Percentiles rank a stretch among this genome's conserved stretches.
These are phyloP conservation scores for Jaltomata sinuosa DNA, from an alignment of 257 asterid genomes.

Conservation along the genomic window DNA sequence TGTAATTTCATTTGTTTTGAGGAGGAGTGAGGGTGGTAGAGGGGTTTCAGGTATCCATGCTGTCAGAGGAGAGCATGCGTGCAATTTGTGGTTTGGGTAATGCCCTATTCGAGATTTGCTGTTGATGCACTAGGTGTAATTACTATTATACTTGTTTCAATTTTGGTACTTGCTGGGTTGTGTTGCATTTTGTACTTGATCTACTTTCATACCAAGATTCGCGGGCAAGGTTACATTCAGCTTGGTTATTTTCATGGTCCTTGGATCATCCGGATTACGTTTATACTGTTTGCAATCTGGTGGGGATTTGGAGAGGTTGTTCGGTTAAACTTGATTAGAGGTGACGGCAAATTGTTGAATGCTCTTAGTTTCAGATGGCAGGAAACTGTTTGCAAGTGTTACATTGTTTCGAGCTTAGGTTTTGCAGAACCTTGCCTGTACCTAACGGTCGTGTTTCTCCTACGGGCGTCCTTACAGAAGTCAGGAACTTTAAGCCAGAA, in stretches of 20 bases:
- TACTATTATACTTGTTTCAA: constrained; percentile 59
- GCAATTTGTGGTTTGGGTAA: constrained; percentile 69
- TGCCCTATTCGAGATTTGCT: constrained; percentile 73
- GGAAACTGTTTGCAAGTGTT: constrained; percentile 68
- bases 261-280: constrained; percentile 58
- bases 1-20: constrained; percentile 2
- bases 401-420: constrained; percentile 76
- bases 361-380: constrained; percentile 56
- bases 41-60: constrained; percentile 45
- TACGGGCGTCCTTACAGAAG: constrained; percentile 67
- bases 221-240: constrained; percentile 30
- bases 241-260: constrained; percentile 73
- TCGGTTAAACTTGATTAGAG: constrained; percentile 49
- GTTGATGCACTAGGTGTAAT: constrained; percentile 91
- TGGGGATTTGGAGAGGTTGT: constrained; percentile 76
- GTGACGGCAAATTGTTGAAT: constrained; percentile 43
- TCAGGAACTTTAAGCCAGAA: constrained; percentile 43
- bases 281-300: constrained; percentile 47
- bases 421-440: constrained; percentile 77
- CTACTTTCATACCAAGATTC: constrained; percentile 52
- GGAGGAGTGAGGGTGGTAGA: constrained; percentile 12
- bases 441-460: constrained; percentile 65
- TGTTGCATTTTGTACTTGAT: constrained; percentile 42
- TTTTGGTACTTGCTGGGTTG: constrained; percentile 54
- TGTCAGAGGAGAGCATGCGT: constrained; percentile 90